Base-by-base conservation (phyloP, 2,329 filamentous ascomycete species). In the Gaeumannomyces tritici region DNA sequence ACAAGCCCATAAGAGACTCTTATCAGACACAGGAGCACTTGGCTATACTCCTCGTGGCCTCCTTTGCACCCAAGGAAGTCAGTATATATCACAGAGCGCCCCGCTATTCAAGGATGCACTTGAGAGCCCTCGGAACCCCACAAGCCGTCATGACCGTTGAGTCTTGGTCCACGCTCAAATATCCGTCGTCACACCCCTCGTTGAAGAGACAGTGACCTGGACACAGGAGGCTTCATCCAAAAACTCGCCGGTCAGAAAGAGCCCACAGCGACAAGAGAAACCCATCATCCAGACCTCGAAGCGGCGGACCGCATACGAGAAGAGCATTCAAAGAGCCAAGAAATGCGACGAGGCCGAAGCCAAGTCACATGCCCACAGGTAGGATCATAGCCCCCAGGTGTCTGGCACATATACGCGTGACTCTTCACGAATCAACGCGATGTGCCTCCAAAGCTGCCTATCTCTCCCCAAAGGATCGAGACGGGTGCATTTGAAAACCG, bases 341-440 rank as follows among this genome's bases (percentile, higher is more conserved):
- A 31, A 59, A 59, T 27, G 31, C 26, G 57, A 35, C 57, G 26
- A 31, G 9, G 31, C 24, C 27, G n/a, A 26, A 65, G 57, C 69
- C 61, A 66, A 64, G 64, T 64, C 65, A 73, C 69, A 51, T 51
- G 42, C 71, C 68, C 71, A 71, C 69, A 66, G 67, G 67, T 66
- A 70, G 67, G 66, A 69, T 68, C 67, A 78, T 51, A 80, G 79
- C 81, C 81, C 80, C 77, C 80, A 81, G 80, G 80, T 83, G 74
- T 76, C 80, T 80, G 77, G 75, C 71, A 75, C 76, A 75, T 75
- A 74, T 74, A 65, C 56, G 42, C 64, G 74, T 77, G 75, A 73
- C 75, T 73, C 73, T 73, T 78, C 78, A 77, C 79, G 79, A 80
- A 81, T 82, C 79, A 79, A 80, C 80, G 82, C 77, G 72, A 71